Evolutionary conservation across 2,329 filamentous ascomycete genomes (phyloP), one percentile per base, ranked within the genome.

Genomic region (Aspergillus caelatus): DNA sequence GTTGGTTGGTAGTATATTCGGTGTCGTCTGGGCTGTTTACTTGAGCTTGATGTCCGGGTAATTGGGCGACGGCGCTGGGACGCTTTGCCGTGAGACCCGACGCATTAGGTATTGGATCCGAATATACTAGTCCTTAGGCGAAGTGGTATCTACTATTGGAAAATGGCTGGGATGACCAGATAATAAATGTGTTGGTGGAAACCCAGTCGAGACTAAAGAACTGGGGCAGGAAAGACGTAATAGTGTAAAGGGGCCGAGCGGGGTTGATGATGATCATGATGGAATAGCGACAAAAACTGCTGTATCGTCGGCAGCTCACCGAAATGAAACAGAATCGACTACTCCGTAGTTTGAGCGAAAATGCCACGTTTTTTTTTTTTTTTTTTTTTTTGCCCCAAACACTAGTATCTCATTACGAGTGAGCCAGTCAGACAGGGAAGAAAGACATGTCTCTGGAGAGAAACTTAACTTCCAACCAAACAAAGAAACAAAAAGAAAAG

Each of bases 1-100:
- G 57, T 67, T 80, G 26, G 73, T 79, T 32, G 72, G 72, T 4
- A 75, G 71, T 55, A 50, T 77, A 16, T 75, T 79, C 59, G 78
- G 78, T 14, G 70, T 79, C 41, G 65, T 76, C 52, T 80, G 78
- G 78, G 76, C 72, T 4, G 72, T 79, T 32, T 79, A 79, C 65
- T 66, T 80, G 54, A 79, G 77, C 63, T 65, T 79, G 53, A 65
- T 74, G 50, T 68, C 74, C 10, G 67, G 67, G 26, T 74, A 58
- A 65, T 30, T 46, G 12, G 12, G 12, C 45, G 36, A 4, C n/a
- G 19, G 16, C 6, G 46, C 19, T 7, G 50, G 39, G 19, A 16
- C 16, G 39, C 7, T 32, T 52, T 21, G 12, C 10, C 30, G 36
- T 52, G 34, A 26, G 30, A 54, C 34, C n/a, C 53, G 48, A 48